These are phyloP conservation scores for Euphorbia pulcherrima DNA, from an alignment of 345 rosid genomes.

Conservation along the genomic window DNA sequence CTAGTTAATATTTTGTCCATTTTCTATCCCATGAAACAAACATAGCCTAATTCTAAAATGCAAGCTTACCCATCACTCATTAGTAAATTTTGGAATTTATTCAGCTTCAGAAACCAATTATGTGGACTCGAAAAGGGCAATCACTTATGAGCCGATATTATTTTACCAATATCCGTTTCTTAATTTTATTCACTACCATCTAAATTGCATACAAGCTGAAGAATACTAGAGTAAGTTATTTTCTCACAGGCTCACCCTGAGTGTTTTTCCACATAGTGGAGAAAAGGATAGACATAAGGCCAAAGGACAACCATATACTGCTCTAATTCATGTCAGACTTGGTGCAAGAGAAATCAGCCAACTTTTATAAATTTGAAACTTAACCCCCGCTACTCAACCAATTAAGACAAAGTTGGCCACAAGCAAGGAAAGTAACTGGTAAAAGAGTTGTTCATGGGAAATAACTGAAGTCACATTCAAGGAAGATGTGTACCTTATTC, in stretches of 20 bases:
- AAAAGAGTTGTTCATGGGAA: slow-evolving; percentile 6
- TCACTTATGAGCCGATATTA: not conserved
- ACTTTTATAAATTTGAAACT: not conserved
- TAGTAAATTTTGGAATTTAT: not conserved
- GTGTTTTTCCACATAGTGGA: not conserved
- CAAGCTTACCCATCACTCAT: not conserved
- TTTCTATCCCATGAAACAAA: not conserved
- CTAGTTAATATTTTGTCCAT: not conserved
- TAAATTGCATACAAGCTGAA: not conserved
- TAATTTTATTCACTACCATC: not conserved
- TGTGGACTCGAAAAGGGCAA: not conserved
- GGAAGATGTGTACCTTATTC: slow-evolving; percentile 26
- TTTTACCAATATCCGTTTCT: not conserved
- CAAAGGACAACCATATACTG: not conserved
- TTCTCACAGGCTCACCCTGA: not conserved
- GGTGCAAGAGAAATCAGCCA: not conserved
- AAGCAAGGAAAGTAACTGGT: not conserved
- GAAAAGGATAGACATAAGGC: not conserved
- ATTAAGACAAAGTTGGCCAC: not conserved
- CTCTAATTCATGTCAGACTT: not conserved
- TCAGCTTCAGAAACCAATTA: not conserved
- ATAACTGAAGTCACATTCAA: not conserved
- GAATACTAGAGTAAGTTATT: not conserved
- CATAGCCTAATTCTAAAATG: no score
- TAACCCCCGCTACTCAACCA: not conserved